Evolutionary conservation across 225 moss, liverwort and hornwort species (phyloP).

Genomic region (Rhytidiadelphus loreus): DNA sequence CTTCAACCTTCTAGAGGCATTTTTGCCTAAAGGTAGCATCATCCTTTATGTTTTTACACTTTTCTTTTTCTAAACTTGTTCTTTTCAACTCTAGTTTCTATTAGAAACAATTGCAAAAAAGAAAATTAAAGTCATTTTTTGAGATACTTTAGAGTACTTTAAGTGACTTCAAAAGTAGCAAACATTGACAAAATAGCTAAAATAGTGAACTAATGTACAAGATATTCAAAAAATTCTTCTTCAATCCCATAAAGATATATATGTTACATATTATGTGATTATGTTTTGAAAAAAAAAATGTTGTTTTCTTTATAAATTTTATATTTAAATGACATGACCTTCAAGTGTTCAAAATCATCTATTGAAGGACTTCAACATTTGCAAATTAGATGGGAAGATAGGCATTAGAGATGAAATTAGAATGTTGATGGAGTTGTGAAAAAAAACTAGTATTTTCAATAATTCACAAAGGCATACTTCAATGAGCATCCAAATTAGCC

Average conservation of each 20-base stretch:
- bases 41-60: background rate
- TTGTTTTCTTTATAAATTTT: too few relatives aligned
- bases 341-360: background rate
- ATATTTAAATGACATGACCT: background rate
- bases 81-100: background rate
- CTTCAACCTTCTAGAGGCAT: background rate
- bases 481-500: background rate
- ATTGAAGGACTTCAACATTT: background rate
- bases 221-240: background rate
- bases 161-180: background rate
- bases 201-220: background rate
- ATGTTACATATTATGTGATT: background rate
- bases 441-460: background rate
- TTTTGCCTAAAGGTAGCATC: background rate
- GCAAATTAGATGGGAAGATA: accelerated
- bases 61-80: background rate
- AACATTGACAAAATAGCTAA: background rate
- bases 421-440: background rate
- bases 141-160: background rate
- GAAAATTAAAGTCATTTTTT: background rate
- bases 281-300: background rate
- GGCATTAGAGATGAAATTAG: background rate
- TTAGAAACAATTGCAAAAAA: background rate
- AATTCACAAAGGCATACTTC: background rate
- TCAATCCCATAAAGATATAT: background rate